Percentiles rank a stretch among this genome's conserved stretches.
phyloP scores from a whole-genome alignment of 2,329 filamentous ascomycete species.

The Apiospora aurea region DNA sequence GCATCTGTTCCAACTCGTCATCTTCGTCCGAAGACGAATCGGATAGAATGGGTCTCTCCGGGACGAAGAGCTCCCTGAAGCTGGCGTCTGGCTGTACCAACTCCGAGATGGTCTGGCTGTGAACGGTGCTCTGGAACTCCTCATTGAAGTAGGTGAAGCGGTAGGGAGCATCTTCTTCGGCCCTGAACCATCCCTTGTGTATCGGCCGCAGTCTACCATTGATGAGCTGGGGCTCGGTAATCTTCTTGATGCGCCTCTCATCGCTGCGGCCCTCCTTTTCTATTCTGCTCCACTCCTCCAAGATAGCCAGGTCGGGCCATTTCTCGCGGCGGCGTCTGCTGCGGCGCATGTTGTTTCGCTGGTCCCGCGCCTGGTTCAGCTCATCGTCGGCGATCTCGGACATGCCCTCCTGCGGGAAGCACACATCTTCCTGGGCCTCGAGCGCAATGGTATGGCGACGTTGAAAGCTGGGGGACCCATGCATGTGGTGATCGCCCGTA shows the following conservation, averaged over 20 bases:
- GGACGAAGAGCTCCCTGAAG: conserved; percentile 89
- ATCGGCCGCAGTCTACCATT: conserved; percentile 87
- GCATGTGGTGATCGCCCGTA: conserved; percentile 39
- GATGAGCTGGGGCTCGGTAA: conserved; percentile 91
- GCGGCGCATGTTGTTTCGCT: conserved; percentile 40
- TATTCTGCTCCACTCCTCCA: conserved; percentile 89
- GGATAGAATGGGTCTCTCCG: conserved; percentile 78
- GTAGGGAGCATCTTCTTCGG: conserved; percentile 89
- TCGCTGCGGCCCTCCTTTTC: conserved; percentile 90
- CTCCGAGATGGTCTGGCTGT: conserved; percentile 94
- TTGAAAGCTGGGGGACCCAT: conserved; percentile 45
- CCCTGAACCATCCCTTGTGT: conserved; percentile 81
- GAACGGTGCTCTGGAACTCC: conserved; percentile 93
- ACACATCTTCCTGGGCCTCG: conserved; percentile 85
- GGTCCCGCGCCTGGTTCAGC: conserved; percentile 55
- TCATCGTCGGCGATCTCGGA: conserved; percentile 87
- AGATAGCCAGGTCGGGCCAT: conserved; percentile 84
- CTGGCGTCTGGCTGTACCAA: conserved; percentile 83
- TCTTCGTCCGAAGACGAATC: conserved; percentile 74
- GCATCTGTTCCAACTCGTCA: conserved; percentile 55
- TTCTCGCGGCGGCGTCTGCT: conserved; percentile 69
- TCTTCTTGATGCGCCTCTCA: conserved; percentile 84
- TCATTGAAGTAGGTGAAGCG: conserved; percentile 99
- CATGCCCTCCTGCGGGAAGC: conserved; percentile 81
- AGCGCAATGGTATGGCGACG: conserved; percentile 66